Conservation (phyloP, 192 early-diverging fungal species). For the Nowakowskiella sp. region DNA sequence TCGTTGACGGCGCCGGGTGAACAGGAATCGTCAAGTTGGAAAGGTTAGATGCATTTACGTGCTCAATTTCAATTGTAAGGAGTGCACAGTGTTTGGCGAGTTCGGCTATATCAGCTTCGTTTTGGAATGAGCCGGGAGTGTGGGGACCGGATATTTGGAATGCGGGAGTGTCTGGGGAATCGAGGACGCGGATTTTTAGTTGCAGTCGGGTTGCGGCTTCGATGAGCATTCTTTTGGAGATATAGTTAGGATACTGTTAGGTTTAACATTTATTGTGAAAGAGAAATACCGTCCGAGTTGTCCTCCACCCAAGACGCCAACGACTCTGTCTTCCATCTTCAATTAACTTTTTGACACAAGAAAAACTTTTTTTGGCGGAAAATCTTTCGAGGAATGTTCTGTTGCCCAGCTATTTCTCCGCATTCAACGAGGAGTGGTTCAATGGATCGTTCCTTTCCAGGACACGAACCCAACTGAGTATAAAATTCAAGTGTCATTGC, state of each 20-base stretch:
- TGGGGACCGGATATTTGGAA: slow-evolving; percentile 81
- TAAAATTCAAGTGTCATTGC: too few species aligned
- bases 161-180: slow-evolving; percentile 65
- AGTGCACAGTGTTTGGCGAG: slow-evolving; percentile 70
- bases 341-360: too few species aligned
- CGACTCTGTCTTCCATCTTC: slow-evolving; percentile 16
- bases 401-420: too few species aligned
- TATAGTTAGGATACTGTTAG: not conserved
- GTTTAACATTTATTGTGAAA: not conserved
- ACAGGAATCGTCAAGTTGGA: slow-evolving; percentile 50
- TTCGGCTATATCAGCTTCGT: slow-evolving; percentile 63
- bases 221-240: slow-evolving; percentile 64
- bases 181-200: slow-evolving; percentile 76
- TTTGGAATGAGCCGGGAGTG: slow-evolving; percentile 78
- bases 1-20: slow-evolving; percentile 74
- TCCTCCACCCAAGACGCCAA: slow-evolving; percentile 73
- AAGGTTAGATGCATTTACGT: slow-evolving; percentile 68
- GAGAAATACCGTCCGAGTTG: slow-evolving; percentile 74
- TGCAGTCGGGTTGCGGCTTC: slow-evolving; percentile 92
- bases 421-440: too few species aligned
- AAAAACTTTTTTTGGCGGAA: too few species aligned
- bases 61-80: slow-evolving; percentile 98
- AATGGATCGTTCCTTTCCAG: too few species aligned
- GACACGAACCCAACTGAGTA: too few species aligned
- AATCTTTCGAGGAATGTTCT: too few species aligned